Conservation (phyloP, 805 yeast genomes). For the Cyberlindnera sargentensis region DNA sequence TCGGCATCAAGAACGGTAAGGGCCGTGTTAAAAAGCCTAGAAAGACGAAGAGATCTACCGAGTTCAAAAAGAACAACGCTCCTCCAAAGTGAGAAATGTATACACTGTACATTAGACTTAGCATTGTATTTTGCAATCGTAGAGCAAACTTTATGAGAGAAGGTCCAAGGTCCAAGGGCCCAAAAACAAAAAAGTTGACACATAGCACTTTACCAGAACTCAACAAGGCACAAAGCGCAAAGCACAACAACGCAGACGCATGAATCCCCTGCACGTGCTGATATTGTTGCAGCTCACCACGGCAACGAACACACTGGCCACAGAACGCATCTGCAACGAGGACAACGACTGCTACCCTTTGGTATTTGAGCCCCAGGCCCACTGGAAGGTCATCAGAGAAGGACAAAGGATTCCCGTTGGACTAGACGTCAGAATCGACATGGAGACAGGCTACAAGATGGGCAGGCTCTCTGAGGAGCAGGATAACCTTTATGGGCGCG, state of each 20-base stretch:
- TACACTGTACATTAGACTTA: too few relatives aligned
- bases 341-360: constrained; percentile 51
- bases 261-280: too few relatives aligned
- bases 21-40: constrained; percentile 41
- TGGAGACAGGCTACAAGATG: constrained; percentile 63
- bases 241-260: too few relatives aligned
- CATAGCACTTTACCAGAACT: too few relatives aligned
- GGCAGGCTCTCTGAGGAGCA: constrained; percentile 45
- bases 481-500: neutral
- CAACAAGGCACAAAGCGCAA: too few relatives aligned
- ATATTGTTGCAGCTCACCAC: too few relatives aligned
- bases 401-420: constrained; percentile 83
- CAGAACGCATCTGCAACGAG: neutral
- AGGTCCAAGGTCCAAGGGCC: too few relatives aligned
- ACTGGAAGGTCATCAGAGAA: constrained; percentile 64
- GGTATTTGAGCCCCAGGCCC: constrained; percentile 51
- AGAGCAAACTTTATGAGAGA: too few relatives aligned
- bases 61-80: constrained; percentile 28
- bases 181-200: too few relatives aligned
- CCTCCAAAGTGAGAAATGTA: too few relatives aligned
- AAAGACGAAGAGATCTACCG: constrained; percentile 38
- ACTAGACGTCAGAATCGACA: constrained; percentile 54
- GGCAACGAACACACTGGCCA: too few relatives aligned
- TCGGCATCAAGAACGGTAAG: constrained; percentile 54
- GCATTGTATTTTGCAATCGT: too few relatives aligned